Conservation (phyloP, 2,329 filamentous ascomycete genomes). For the Trichoderma atrobrunneum region DNA sequence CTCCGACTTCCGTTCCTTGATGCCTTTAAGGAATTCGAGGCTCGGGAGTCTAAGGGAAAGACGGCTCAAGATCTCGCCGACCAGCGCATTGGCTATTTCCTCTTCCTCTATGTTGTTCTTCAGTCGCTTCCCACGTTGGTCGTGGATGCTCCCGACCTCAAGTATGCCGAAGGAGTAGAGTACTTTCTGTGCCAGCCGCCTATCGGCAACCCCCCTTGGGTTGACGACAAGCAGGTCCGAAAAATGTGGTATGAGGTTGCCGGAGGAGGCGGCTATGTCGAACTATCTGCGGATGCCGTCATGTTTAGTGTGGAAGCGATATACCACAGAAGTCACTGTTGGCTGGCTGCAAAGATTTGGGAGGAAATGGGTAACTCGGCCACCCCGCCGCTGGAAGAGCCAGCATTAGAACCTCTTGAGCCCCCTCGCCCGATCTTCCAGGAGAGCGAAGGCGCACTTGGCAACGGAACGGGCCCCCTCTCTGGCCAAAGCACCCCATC, state of each 20-base stretch:
- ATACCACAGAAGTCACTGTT: constrained; percentile 57
- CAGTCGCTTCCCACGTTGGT: constrained; percentile 77
- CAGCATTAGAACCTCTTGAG: constrained; percentile 38
- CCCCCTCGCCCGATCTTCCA: constrained; percentile 39
- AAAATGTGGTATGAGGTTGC: constrained; percentile 75
- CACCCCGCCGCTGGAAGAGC: constrained; percentile 30
- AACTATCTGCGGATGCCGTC: constrained; percentile 58
- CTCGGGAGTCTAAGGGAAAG: constrained; percentile 63
- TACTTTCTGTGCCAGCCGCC: constrained; percentile 79
- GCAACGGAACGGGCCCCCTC: constrained; percentile 22
- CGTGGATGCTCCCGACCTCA: constrained; percentile 69
- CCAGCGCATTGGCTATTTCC: constrained; percentile 72
- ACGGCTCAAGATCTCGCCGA: constrained; percentile 66
- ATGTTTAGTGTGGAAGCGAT: constrained; percentile 61
- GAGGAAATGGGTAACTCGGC: constrained; percentile 36
- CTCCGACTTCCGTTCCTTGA: constrained; percentile 61
- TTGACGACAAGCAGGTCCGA: constrained; percentile 60
- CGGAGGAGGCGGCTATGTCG: constrained; percentile 57
- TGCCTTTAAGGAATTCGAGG: constrained; percentile 69
- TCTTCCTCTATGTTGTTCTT: constrained; percentile 76
- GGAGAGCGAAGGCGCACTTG: constrained; percentile 28
- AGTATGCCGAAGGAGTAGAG: constrained; percentile 68
- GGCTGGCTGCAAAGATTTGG: constrained; percentile 53
- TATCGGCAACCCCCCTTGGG: constrained; percentile 70
- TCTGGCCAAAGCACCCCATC: constrained; percentile 29